Evolutionary conservation across 306 rosid genomes (phyloP).

Genomic region (Mimosa bimucronata): DNA sequence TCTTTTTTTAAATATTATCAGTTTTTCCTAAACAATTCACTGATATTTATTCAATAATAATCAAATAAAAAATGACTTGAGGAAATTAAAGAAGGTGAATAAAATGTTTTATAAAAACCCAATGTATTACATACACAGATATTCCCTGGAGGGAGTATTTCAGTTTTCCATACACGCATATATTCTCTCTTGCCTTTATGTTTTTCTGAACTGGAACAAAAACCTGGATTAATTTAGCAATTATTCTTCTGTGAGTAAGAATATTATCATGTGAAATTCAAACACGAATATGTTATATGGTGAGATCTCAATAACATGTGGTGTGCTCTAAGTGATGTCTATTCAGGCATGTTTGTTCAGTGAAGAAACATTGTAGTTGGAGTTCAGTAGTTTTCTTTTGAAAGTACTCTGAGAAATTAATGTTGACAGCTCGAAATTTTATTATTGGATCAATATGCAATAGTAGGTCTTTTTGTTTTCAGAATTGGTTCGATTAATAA

Average conservation of each 20-base stretch:
- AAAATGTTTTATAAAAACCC: too few relatives aligned
- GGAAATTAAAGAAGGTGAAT: too few relatives aligned
- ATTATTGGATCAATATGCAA: too few relatives aligned
- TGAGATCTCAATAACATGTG: neutral
- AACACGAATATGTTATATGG: neutral
- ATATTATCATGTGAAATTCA: neutral
- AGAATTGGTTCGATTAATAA: too few relatives aligned
- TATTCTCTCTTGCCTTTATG: slow-evolving; percentile 25
- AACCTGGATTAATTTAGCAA: slow-evolving; percentile 40
- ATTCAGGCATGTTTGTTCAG: neutral
- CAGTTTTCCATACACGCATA: neutral
- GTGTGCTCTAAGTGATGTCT: neutral
- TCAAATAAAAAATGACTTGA: too few relatives aligned
- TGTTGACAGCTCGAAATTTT: neutral
- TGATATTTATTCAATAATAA: too few relatives aligned
- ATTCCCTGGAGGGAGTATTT: too few relatives aligned
- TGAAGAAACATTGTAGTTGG: neutral
- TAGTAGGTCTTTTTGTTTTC: too few relatives aligned
- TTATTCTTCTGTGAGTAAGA: slow-evolving; percentile 36
- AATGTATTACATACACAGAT: too few relatives aligned
- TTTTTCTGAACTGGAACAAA: slow-evolving; percentile 39
- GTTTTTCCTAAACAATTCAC: too few relatives aligned
- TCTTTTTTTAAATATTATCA: too few relatives aligned
- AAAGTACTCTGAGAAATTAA: neutral
- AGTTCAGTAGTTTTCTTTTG: neutral